These are phyloP conservation scores for Phoma sp. DNA, from an alignment of 2,329 filamentous ascomycete genomes.

Conservation along the genomic window DNA sequence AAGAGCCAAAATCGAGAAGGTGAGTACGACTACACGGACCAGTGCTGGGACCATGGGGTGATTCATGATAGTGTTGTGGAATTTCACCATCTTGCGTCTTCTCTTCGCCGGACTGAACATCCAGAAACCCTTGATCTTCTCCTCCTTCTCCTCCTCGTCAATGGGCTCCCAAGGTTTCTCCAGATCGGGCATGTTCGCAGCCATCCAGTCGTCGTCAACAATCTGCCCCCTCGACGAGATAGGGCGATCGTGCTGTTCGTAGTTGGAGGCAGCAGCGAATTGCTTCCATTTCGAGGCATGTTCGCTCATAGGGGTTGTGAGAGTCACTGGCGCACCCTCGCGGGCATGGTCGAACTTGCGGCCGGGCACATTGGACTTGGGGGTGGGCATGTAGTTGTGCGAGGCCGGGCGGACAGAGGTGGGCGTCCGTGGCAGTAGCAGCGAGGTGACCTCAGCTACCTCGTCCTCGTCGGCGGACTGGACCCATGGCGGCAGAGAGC, in stretches of 20 bases:
- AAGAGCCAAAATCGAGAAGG: conserved; percentile 81
- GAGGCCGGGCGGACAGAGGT: conserved; percentile 41
- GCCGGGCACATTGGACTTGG: conserved; percentile 47
- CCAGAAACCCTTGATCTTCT: conserved; percentile 57
- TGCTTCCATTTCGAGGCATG: conserved; percentile 48
- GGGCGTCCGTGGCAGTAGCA: conserved; percentile 45
- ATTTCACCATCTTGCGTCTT: conserved; percentile 62
- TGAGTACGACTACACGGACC: conserved; percentile 81
- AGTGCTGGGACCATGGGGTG: conserved; percentile 85
- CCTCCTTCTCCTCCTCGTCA: conserved; percentile 58
- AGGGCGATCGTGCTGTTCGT: conserved; percentile 33
- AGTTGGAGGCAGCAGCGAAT: conserved; percentile 43
- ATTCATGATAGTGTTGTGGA: conserved; percentile 73
- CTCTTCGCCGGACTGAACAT: conserved; percentile 55
- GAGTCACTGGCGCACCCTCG: conserved; percentile 46
- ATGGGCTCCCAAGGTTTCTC: conserved; percentile 60
- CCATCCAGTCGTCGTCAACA: conserved; percentile 54
- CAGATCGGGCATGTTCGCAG: conserved; percentile 56
- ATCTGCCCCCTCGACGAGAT: conserved; percentile 42
- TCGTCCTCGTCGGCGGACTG: conserved; percentile 47
- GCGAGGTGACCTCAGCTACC: conserved; percentile 35
- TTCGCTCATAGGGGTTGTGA: conserved; percentile 41
- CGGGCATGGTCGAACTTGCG: conserved; percentile 49
- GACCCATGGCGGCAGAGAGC: conserved; percentile 49
- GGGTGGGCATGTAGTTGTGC: conserved; percentile 48